A percentile compares a stretch with the other conserved stretches of the same genome.
These are phyloP conservation scores for Diaporthe sp. DNA, from an alignment of 2,329 filamentous ascomycete genomes.

Conservation along the genomic window DNA sequence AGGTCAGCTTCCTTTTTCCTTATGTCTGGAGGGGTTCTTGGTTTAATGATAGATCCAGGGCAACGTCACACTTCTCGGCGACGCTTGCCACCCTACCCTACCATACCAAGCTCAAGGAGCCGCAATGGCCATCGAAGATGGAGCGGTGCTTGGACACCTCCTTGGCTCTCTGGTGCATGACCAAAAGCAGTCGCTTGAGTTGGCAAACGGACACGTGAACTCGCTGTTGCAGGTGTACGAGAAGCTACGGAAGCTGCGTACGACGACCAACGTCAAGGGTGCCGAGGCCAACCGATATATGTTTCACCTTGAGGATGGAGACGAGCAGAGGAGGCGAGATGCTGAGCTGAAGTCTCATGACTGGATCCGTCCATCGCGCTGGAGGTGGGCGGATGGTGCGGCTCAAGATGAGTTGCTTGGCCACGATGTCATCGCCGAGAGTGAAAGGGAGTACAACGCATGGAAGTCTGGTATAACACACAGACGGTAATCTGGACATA, in stretches of 20 bases:
- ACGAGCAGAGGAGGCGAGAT: constrained; percentile 12
- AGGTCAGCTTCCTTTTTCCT: background rate
- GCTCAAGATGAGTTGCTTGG: constrained; percentile 11
- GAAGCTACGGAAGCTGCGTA: constrained; percentile 14
- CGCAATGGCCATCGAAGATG: constrained; percentile 46
- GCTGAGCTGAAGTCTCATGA: constrained; percentile 1
- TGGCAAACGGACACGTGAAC: background rate
- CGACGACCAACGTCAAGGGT: constrained; percentile 17
- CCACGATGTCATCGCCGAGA: background rate
- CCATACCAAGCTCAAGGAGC: constrained; percentile 46
- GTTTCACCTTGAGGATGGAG: constrained; percentile 25
- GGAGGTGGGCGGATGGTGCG: background rate
- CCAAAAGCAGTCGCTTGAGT: background rate
- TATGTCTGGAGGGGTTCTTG: background rate
- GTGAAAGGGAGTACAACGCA: background rate
- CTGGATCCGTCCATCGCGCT: background rate
- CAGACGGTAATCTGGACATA: background rate
- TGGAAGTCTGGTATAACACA: background rate
- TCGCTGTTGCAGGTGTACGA: constrained; percentile 2
- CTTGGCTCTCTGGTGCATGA: background rate
- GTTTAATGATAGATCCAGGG: constrained; percentile 41
- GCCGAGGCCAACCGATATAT: background rate
- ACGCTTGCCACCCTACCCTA: constrained; percentile 59
- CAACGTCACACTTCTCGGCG: constrained; percentile 58
- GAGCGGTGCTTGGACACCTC: constrained; percentile 42